A percentile compares a stretch with the other conserved stretches of the same genome.
These are phyloP conservation scores for Aspergillus viridinutans DNA, from an alignment of 2,329 filamentous ascomycete genomes.

Conservation along the genomic window DNA sequence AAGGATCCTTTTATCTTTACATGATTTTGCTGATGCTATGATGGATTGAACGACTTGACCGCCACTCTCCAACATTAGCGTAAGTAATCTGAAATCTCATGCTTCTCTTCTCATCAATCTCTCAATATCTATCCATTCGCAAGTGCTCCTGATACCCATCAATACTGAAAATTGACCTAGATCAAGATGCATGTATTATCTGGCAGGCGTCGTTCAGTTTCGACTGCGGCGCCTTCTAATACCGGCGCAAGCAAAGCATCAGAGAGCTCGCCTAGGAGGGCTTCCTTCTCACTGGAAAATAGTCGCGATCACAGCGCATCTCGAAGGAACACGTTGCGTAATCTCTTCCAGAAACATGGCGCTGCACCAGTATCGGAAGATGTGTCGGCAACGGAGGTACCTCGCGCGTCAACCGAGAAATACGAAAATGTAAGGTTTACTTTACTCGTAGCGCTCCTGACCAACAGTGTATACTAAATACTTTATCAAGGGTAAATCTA, in stretches of 20 bases:
- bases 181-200: background rate
- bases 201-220: background rate
- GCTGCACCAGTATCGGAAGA: background rate
- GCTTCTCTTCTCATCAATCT: background rate
- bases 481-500: background rate
- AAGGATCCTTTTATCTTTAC: background rate
- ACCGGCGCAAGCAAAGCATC: background rate
- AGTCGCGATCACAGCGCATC: background rate
- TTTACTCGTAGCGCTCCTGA: background rate
- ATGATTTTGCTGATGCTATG: background rate
- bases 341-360: background rate
- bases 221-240: background rate
- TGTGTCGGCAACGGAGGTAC: background rate
- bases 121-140: background rate
- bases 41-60: background rate
- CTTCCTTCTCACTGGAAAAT: background rate
- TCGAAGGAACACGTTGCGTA: background rate
- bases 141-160: background rate
- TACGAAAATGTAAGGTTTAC: background rate
- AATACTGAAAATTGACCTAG: background rate
- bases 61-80: background rate
- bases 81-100: background rate
- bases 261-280: background rate
- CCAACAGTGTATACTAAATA: background rate
- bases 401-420: background rate